Base-by-base conservation (phyloP, 1,284 basidiomycete species). In the Boletus mariae region DNA sequence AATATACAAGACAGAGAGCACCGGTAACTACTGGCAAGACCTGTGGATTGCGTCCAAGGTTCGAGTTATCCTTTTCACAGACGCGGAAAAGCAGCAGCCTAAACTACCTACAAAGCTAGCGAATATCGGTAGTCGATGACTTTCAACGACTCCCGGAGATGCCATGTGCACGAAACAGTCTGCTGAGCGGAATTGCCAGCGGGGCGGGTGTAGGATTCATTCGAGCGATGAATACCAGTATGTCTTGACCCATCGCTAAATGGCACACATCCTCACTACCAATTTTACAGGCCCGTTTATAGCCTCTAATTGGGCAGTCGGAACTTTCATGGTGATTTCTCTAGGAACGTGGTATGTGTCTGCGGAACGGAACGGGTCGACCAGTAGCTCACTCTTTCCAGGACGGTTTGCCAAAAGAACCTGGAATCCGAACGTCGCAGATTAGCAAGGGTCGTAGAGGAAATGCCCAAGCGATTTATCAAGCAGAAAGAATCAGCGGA, bases 391-490 rank as follows among this genome's bases (percentile, higher is more conserved):
- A 54, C 49, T 49, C 37, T n/a, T 49, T 45, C 49, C 44, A 87
- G 86, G 83, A 76, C 82, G 49, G 73, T 87, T 38, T 89, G 86
- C 64, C 80, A 83, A 58, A 75, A 72, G 45, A 77, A 78, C 57
- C 62, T 82, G 45, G 68, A 72, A 45, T 73, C 76, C 41, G 86
- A 89, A 66, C 77, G 80, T 28, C 72, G 72, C 49, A 76, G 76
- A 54, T 67, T 87, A 26, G 75, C 80, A 49, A 75, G 74, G 53
- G 77, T 87, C 20, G 77, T 85, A 29, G 82, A 87, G 62, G 76
- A 75, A 47, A 77, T 84, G 64, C 85, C 83, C 26, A 78, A 76
- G 57, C 75, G 81, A 49, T 69, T 77, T 51, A 62, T 77, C 25
- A 80, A 79, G 59, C 65, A 74, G 49, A 73, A 74, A 32, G 68